Percentiles rank a stretch among this genome's conserved stretches.
Evolutionary conservation across 768 basidiomycete genomes (phyloP).

Genomic region (Chalciporus chontae): DNA sequence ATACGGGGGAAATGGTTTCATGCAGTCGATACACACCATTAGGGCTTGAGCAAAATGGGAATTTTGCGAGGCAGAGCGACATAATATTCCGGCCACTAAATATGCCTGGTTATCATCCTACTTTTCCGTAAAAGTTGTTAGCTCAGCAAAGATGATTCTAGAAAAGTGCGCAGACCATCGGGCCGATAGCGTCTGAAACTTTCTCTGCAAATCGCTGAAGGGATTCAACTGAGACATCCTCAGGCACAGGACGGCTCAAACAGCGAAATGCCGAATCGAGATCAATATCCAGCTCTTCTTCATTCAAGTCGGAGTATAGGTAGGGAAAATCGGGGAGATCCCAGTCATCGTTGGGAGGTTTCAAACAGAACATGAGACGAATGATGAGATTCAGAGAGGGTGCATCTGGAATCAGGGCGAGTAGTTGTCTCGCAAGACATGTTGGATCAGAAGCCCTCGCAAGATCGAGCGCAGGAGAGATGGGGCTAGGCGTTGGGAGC

Average conservation of each 20-base stretch:
- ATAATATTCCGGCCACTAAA: constrained; percentile 58
- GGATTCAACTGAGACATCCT: constrained; percentile 47
- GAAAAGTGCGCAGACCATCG: constrained; percentile 44
- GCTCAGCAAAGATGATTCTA: background rate
- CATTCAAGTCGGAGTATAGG: constrained; percentile 58
- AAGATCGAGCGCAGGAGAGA: constrained; percentile 57
- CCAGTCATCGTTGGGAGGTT: constrained; percentile 78
- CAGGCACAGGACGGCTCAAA: constrained; percentile 56
- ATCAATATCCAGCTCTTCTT: constrained; percentile 49
- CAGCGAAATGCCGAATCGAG: constrained; percentile 54
- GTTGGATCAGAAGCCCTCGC: constrained; percentile 59
- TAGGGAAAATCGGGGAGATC: constrained; percentile 71
- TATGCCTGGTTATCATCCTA: constrained; percentile 57
- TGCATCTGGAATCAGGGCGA: constrained; percentile 56
- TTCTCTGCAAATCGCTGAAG: constrained; percentile 54
- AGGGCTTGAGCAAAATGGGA: constrained; percentile 41
- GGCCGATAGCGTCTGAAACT: constrained; percentile 51
- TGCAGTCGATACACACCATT: constrained; percentile 36
- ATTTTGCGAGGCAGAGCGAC: constrained; percentile 63
- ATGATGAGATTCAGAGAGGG: constrained; percentile 64
- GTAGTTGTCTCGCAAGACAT: constrained; percentile 55
- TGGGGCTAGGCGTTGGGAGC: constrained; percentile 31
- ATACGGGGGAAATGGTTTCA: background rate
- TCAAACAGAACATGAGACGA: constrained; percentile 75
- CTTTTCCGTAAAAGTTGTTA: constrained; percentile 4